Evolutionary conservation across 768 basidiomycete genomes (phyloP), one percentile per base, ranked within the genome.

Genomic region (Hypholoma fasciculare): DNA sequence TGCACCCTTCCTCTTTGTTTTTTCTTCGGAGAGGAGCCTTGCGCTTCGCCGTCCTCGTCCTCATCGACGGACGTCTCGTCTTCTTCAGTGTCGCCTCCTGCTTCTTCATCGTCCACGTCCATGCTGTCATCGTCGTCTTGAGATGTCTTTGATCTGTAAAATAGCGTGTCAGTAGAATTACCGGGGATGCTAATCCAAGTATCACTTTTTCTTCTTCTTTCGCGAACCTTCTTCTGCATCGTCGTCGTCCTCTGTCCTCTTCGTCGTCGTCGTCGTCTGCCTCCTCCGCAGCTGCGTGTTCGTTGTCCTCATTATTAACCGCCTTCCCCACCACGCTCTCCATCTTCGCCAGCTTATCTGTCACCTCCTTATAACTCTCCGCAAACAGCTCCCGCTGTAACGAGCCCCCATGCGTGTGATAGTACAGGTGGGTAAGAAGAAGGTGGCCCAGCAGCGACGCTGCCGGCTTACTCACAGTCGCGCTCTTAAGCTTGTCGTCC

Each of bases 401-500:
- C 46, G 82, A 80, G 1, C 95, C 96, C 0, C 95, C 96, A 66
- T 96, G 87, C 74, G 90, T 81, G 14, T 85, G 65, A 0, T 88
- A 89, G 70, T 92, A 98, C 3, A 96, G 96, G 73, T 99, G 96
- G 0, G 96, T 98, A 56, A 80, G 58, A 48, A 98, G 73, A 23
- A 98, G 77, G 65, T 85, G 85, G 46, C 84, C 82, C 19, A 98
- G 72, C 27, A 98, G 75, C 17, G 85, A 80, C 46, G 90, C 87
- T 17, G 95, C 90, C 50, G 83, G 83, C 72, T 93, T 92, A 65
- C 97, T 82, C 17, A 96, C 96, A 6, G 81, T 85, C 17, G 92
- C 84, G 1, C 86, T 87, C 74, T 98, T n/a, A n/a, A n/a, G n/a
- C n/a, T n/a, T 98, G 76, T 98, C 96, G 63, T 94, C 88, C 49